A percentile compares a stretch with the other conserved stretches of the same genome.
Conservation (phyloP, 768 basidiomycete genomes). For the Pulveroboletus ravenelii region DNA sequence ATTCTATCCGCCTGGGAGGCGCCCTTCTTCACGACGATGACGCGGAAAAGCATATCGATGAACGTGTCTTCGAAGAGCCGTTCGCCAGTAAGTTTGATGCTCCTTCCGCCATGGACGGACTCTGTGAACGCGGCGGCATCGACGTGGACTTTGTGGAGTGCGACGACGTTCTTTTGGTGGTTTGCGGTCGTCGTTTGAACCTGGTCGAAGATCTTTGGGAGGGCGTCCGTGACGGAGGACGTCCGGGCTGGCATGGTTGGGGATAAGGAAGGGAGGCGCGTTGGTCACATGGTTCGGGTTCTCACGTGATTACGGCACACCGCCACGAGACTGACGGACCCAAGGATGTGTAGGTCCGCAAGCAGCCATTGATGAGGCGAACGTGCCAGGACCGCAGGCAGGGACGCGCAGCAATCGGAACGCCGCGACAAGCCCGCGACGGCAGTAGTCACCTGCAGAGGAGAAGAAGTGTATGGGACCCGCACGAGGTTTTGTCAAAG, state of each 20-base stretch:
- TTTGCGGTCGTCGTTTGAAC: slow-evolving; percentile 69
- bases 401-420: no score
- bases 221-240: slow-evolving; percentile 7
- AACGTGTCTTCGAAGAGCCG: slow-evolving; percentile 68
- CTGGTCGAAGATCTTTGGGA: slow-evolving; percentile 68
- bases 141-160: slow-evolving; percentile 72
- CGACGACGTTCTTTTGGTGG: slow-evolving; percentile 86
- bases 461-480: no score
- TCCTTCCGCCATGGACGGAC: slow-evolving; percentile 43
- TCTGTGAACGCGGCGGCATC: slow-evolving; percentile 56
- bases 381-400: no score
- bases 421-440: no score
- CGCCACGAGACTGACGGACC: no score
- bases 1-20: slow-evolving; percentile 66
- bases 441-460: no score
- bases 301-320: neutral
- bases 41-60: slow-evolving; percentile 51
- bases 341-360: no score
- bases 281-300: slow-evolving; percentile 15
- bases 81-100: slow-evolving; percentile 66
- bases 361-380: no score
- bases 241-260: slow-evolving; percentile 18
- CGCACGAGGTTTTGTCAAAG: no score
- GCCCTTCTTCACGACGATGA: slow-evolving; percentile 78
- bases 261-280: neutral